Percentiles rank a stretch among this genome's conserved stretches.
Conservation (phyloP, 352 stramenopile species). For the Aphanomyces astaci region DNA sequence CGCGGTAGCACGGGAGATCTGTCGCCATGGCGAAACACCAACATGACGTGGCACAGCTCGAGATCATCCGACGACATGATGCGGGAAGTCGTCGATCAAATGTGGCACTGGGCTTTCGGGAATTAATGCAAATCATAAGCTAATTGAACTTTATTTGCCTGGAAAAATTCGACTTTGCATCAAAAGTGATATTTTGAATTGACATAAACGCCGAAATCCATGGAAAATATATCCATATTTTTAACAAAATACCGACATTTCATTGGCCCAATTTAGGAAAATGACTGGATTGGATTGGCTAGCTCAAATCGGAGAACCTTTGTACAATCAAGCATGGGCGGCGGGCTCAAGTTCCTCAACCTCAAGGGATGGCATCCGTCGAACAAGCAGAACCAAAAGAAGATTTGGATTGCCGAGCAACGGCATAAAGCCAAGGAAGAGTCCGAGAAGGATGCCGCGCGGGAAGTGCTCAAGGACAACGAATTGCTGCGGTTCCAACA, state of each 20-base stretch:
- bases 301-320: no score
- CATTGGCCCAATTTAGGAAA: background rate
- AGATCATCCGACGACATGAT: conserved; percentile 27
- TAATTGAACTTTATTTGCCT: no score
- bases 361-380: conserved; percentile 73
- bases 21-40: conserved; percentile 78
- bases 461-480: conserved; percentile 54
- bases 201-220: no score
- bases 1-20: conserved; percentile 59
- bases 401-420: conserved; percentile 79
- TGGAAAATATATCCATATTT: no score
- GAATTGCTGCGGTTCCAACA: conserved; percentile 50
- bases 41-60: conserved; percentile 55
- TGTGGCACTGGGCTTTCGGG: no score
- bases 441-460: conserved; percentile 49
- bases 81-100: no score
- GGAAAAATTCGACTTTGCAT: no score
- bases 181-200: no score
- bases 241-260: background rate
- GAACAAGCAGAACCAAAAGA: conserved; percentile 77
- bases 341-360: conserved; percentile 63
- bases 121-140: no score
- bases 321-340: no score
- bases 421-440: conserved; percentile 40
- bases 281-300: background rate